Evolutionary conservation across 1,139 yeast genomes (phyloP), one percentile per base, ranked within the genome.

Genomic region (Kodamaea sp.): DNA sequence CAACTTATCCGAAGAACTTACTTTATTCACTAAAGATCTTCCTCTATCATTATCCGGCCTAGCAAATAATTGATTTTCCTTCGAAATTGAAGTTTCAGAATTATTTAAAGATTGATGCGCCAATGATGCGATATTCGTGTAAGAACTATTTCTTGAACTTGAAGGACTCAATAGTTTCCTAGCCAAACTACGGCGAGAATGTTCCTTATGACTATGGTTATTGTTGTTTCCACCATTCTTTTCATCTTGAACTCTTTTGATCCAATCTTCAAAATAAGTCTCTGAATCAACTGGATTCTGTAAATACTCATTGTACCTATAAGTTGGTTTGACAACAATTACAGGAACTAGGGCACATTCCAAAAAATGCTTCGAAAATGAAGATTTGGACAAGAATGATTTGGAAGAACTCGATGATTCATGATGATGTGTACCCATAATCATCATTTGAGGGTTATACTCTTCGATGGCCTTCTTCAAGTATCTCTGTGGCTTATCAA

Each of bases 341-440:
- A 81, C 87, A 0, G 89, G 89, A 1, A 83, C 79, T 15, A 78
- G 71, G 0, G 86, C 82, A 53, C 76, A 80, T 53, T 81, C 83
- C 31, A 83, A 61, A 48, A 83, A 82, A 55, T 79, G 76, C 54
- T 80, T 81, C 5, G 85, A 79, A 50, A 75, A 57, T 6, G 78
- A 68, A 7, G 75, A 58, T 34, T 71, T 72, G 20, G 71, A 57
- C 34, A 75, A 60, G 33, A 80, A 61, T 9, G 74, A 63, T 29
- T 75, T 70, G 31, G 68, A 72, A 9, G 46, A 44, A 24, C 47
- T 45, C 23, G 44, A 44, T 25, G 67, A 58, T 22, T 57, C 64
- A 35, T 52, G 58, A 38, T 60, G 69, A 35, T 79, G 81, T 2
- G 79, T 71, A 1, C 90, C 90, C 27, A 83, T 81, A 15, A 81